Evolutionary conservation across 2,329 filamentous ascomycete genomes (phyloP).

Genomic region (Colletotrichum phormii): DNA sequence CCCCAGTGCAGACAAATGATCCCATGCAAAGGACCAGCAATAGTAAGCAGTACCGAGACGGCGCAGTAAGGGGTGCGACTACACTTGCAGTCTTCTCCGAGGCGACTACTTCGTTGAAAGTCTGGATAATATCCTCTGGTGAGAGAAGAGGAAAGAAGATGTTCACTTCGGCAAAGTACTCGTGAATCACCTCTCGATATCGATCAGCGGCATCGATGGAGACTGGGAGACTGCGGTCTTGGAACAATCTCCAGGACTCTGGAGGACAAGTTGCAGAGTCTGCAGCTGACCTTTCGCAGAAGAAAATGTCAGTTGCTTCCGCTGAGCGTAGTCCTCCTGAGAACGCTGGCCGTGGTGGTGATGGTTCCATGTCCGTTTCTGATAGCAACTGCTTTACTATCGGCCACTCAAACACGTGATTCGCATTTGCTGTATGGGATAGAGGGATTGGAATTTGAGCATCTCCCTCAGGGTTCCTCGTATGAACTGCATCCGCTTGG

Average conservation of each 20-base stretch:
- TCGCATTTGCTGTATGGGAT: slow-evolving; percentile 41
- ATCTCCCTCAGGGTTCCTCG: background rate
- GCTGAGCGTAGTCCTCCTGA: slow-evolving; percentile 12
- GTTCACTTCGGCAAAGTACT: slow-evolving; percentile 43
- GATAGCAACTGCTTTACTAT: slow-evolving; percentile 39
- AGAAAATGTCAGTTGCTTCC: slow-evolving; percentile 35
- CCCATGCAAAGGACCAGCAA: slow-evolving; percentile 38
- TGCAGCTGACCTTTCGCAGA: background rate
- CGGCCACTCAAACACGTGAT: slow-evolving; percentile 41
- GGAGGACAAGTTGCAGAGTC: background rate
- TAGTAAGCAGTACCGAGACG: slow-evolving; percentile 35
- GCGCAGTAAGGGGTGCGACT: background rate
- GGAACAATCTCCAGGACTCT: slow-evolving; percentile 37
- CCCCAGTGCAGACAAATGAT: slow-evolving; percentile 21
- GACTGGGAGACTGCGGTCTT: background rate
- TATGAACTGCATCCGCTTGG: background rate
- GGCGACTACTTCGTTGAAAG: background rate
- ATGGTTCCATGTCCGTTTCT: background rate
- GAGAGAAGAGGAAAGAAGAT: slow-evolving; percentile 40
- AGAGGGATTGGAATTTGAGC: slow-evolving; percentile 37
- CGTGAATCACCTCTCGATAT: slow-evolving; percentile 29
- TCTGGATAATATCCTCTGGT: slow-evolving; percentile 7
- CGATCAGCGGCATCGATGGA: background rate
- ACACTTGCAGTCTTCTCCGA: background rate
- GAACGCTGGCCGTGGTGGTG: background rate